Conservation (phyloP, 1,284 basidiomycete genomes). For the Ustilago crameri region DNA sequence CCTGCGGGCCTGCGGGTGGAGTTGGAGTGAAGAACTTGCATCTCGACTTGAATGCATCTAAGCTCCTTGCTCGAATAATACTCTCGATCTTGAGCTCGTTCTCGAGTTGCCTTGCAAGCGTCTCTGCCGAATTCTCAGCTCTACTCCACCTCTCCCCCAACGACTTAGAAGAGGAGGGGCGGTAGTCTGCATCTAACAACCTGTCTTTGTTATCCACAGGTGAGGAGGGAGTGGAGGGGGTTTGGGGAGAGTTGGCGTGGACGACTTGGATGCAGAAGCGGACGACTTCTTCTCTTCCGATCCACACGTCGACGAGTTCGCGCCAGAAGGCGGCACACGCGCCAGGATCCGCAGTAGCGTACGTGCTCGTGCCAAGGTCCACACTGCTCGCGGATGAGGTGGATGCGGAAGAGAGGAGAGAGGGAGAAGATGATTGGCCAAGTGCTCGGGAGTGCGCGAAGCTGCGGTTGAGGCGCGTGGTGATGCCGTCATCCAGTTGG, state of each 20-base stretch:
- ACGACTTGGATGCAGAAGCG: slow-evolving; percentile 55
- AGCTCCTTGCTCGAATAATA: slow-evolving; percentile 56
- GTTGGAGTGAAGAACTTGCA: slow-evolving; percentile 51
- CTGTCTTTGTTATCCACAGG: slow-evolving; percentile 9
- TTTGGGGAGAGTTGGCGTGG: slow-evolving; percentile 10
- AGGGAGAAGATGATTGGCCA: slow-evolving; percentile 51
- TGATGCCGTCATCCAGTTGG: slow-evolving; percentile 60
- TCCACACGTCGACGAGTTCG: slow-evolving; percentile 58
- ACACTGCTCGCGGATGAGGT: slow-evolving; percentile 30
- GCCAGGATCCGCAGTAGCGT: slow-evolving; percentile 29
- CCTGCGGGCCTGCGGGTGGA: slow-evolving; percentile 17
- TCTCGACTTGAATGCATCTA: slow-evolving; percentile 60
- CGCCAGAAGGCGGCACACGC: slow-evolving; percentile 58
- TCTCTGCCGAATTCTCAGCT: slow-evolving; percentile 21
- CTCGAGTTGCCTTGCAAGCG: slow-evolving; percentile 50
- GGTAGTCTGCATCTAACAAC: slow-evolving; percentile 49
- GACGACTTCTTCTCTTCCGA: slow-evolving; percentile 58
- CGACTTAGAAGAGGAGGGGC: neutral
- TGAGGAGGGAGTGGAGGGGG: neutral
- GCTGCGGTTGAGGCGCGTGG: slow-evolving; percentile 57
- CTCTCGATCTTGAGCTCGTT: slow-evolving; percentile 62
- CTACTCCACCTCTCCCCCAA: slow-evolving; percentile 19
- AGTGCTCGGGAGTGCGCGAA: slow-evolving; percentile 55
- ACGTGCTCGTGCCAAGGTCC: slow-evolving; percentile 60
- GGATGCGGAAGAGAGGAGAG: slow-evolving; percentile 38